These are phyloP conservation scores for Hymenoscyphus albidus DNA, from an alignment of 2,329 filamentous ascomycete species.

Conservation along the genomic window DNA sequence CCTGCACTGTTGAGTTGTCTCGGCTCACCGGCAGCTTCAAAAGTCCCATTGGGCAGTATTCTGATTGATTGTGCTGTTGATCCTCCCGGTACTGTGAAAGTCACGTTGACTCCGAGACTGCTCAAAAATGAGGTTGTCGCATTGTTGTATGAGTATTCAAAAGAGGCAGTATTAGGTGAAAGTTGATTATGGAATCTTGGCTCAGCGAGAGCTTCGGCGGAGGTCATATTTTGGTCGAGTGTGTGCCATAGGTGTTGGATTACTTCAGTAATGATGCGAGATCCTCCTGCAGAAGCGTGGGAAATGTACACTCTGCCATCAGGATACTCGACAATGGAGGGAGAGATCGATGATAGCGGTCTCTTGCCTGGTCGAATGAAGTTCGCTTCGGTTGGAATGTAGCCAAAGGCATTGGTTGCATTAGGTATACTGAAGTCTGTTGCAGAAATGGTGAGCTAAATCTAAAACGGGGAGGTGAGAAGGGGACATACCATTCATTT, in stretches of 20 bases:
- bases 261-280: constrained; percentile 62
- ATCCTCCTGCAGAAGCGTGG: constrained; percentile 61
- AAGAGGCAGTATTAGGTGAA: constrained; percentile 50
- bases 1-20: constrained; percentile 69
- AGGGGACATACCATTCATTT: constrained; percentile 52
- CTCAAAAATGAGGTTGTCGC: constrained; percentile 56
- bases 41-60: constrained; percentile 58
- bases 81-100: constrained; percentile 51
- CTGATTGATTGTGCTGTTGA: constrained; percentile 64
- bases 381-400: constrained; percentile 59
- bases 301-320: constrained; percentile 56
- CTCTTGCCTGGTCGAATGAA: constrained; percentile 63
- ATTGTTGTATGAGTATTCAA: constrained; percentile 61
- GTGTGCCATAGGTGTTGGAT: constrained; percentile 63
- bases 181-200: constrained; percentile 64
- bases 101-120: constrained; percentile 55
- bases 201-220: constrained; percentile 50
- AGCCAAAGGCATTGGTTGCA: constrained; percentile 62
- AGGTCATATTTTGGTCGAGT: constrained; percentile 52
- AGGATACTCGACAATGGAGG: constrained; percentile 58
- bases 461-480: not conserved
- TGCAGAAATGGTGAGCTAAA: constrained; percentile 9
- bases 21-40: constrained; percentile 74
- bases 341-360: constrained; percentile 60
- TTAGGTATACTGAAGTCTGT: constrained; percentile 62